These are phyloP conservation scores for Xerocomus amazonicus DNA, from an alignment of 1,284 basidiomycete species.

Conservation along the genomic window DNA sequence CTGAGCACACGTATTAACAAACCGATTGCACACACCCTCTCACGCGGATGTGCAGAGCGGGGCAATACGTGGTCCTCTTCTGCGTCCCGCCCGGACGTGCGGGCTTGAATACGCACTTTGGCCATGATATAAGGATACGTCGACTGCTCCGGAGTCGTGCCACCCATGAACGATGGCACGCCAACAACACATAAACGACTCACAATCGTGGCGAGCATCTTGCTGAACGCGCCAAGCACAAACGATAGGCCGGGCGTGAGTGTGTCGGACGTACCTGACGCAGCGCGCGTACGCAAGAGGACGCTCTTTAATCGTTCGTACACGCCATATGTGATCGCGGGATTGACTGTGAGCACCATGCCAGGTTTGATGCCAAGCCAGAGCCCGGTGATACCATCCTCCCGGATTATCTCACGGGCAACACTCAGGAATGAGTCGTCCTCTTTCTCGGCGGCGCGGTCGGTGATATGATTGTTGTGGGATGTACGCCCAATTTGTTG, in stretches of 20 bases:
- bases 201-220: conserved; percentile 93
- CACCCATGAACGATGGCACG: too few species aligned
- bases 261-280: conserved; percentile 49
- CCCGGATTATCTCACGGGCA: conserved; percentile 84
- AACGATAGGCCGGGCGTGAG: conserved; percentile 83
- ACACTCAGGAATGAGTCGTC: conserved; percentile 77
- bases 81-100: conserved; percentile 51
- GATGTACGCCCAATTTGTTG: conserved; percentile 77
- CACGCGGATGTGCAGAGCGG: conserved; percentile 23
- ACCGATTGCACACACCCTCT: conserved; percentile 64
- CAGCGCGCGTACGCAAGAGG: conserved; percentile 52
- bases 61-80: conserved; percentile 39
- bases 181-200: conserved; percentile 32
- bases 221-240: conserved; percentile 88
- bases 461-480: conserved; percentile 1
- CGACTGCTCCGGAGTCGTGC: conserved; percentile 45
- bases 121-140: conserved; percentile 95
- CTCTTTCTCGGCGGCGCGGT: conserved; percentile 13
- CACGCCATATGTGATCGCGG: conserved; percentile 96
- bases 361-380: conserved; percentile 95
- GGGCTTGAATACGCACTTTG: conserved; percentile 95
- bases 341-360: conserved; percentile 92
- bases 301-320: conserved; percentile 89
- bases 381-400: conserved; percentile 88
- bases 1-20: conserved; percentile 73